phyloP scores from a whole-genome alignment of 2,329 filamentous ascomycete genomes.

The Fusarium setosum region DNA sequence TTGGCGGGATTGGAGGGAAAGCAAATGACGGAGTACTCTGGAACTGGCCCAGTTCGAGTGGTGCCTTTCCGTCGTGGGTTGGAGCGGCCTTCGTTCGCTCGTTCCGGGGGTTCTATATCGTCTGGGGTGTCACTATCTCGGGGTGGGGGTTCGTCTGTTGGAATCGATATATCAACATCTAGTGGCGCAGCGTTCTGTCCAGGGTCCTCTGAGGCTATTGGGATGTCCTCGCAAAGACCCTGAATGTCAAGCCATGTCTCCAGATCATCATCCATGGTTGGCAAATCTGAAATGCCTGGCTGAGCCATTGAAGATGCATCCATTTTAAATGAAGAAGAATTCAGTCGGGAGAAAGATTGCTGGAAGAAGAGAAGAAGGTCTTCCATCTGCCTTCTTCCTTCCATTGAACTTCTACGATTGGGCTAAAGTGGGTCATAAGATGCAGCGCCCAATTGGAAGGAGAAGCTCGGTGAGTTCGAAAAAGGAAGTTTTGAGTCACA shows the following conservation, averaged over 20 bases:
- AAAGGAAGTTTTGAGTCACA: constrained; percentile 35
- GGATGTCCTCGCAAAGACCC: constrained; percentile 33
- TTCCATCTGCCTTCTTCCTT: constrained; percentile 7
- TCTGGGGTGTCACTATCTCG: not conserved
- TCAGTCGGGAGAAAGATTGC: constrained; percentile 1
- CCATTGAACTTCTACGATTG: constrained; percentile 17
- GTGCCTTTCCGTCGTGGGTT: constrained; percentile 4
- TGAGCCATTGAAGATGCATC: not conserved
- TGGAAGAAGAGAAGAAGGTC: not conserved
- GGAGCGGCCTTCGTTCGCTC: not conserved
- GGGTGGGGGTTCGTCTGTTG: constrained; percentile 9
- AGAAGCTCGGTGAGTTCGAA: constrained; percentile 29
- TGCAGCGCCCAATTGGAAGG: not conserved
- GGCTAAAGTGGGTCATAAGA: constrained; percentile 2
- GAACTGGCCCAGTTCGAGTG: constrained; percentile 15
- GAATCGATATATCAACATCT: constrained; percentile 19
- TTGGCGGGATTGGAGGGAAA: constrained; percentile 43
- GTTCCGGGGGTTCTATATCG: not conserved
- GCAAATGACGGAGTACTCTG: constrained; percentile 42
- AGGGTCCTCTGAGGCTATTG: constrained; percentile 20
- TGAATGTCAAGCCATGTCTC: constrained; percentile 40
- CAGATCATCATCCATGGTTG: constrained; percentile 28
- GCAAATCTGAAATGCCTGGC: not conserved
- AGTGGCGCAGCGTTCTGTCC: constrained; percentile 17
- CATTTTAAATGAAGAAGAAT: constrained; percentile 3